Evolutionary conservation across 495 filamentous ascomycete genomes (phyloP).

Genomic region (Podospora pseudocomata): DNA sequence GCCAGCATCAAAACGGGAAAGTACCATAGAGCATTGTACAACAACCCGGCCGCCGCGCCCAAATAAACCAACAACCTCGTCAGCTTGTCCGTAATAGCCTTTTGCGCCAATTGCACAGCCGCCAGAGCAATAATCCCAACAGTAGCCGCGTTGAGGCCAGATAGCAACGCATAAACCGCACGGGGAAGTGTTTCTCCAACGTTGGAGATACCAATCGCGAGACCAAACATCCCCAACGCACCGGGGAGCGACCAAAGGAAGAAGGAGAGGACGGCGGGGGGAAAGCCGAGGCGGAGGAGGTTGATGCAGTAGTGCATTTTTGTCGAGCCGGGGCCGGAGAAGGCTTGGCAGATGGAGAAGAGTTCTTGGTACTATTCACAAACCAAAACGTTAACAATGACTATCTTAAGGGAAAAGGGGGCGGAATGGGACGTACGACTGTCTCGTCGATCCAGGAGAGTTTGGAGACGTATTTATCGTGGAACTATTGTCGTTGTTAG

Average conservation of each 20-base stretch:
- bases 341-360: constrained; percentile 72
- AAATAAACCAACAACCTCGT: constrained; percentile 67
- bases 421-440: constrained; percentile 29
- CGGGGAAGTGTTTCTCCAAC: constrained; percentile 59
- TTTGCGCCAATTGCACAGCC: constrained; percentile 67
- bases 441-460: constrained; percentile 73
- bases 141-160: constrained; percentile 72
- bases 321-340: constrained; percentile 72
- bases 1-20: constrained; percentile 68
- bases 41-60: constrained; percentile 62
- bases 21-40: constrained; percentile 80
- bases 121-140: constrained; percentile 79
- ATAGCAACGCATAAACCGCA: constrained; percentile 70
- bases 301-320: constrained; percentile 79
- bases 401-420: background rate
- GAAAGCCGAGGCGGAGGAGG: constrained; percentile 59
- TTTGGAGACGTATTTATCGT: constrained; percentile 65
- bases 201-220: constrained; percentile 65
- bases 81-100: constrained; percentile 70
- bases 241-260: constrained; percentile 74
- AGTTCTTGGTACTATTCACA: constrained; percentile 63
- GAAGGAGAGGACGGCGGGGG: constrained; percentile 62
- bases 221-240: constrained; percentile 70
- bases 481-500: constrained; percentile 47
- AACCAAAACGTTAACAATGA: background rate